phyloP scores from a whole-genome alignment of 2,329 filamentous ascomycete genomes.

The Elsinoe perseae region DNA sequence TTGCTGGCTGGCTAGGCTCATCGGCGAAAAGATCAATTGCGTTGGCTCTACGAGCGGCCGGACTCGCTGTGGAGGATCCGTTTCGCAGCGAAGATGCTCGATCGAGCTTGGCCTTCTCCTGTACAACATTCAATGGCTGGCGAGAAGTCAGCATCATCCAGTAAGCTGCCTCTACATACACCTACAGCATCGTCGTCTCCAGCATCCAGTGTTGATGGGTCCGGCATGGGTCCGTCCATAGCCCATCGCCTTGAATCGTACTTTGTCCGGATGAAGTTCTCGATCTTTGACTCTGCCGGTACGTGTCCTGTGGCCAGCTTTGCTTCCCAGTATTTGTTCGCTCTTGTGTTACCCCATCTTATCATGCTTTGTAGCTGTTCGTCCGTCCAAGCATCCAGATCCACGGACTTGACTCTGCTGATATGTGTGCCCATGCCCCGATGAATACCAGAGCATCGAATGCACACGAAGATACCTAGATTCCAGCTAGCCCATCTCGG shows the following conservation, averaged over 20 bases:
- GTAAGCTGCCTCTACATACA: not conserved
- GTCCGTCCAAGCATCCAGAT: constrained; percentile 97
- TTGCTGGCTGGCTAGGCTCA: constrained; percentile 48
- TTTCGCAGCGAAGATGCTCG: constrained; percentile 49
- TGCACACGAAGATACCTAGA: constrained; percentile 92
- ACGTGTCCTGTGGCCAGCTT: constrained; percentile 87
- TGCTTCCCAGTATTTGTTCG: constrained; percentile 97
- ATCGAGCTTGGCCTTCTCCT: constrained; percentile 62
- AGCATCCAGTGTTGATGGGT: constrained; percentile 81
- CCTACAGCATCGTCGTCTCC: constrained; percentile 59
- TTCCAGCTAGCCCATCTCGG: constrained; percentile 99
- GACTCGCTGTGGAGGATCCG: constrained; percentile 42
- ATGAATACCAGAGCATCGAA: constrained; percentile 93
- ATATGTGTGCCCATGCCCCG: constrained; percentile 99
- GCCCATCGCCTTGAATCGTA: constrained; percentile 98
- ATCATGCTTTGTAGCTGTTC: constrained; percentile 92
- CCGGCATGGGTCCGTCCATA: constrained; percentile 94
- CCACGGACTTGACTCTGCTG: constrained; percentile 94
- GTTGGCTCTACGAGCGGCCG: constrained; percentile 17
- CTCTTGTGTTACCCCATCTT: constrained; percentile 90
- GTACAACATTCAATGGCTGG: constrained; percentile 58
- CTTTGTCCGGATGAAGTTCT: constrained; percentile 99
- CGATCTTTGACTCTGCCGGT: constrained; percentile 95
- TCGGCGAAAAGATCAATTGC: constrained; percentile 74
- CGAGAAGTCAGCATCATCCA: not conserved